phyloP scores from a whole-genome alignment of 495 filamentous ascomycete genomes.

The Trichoderma gamsii region DNA sequence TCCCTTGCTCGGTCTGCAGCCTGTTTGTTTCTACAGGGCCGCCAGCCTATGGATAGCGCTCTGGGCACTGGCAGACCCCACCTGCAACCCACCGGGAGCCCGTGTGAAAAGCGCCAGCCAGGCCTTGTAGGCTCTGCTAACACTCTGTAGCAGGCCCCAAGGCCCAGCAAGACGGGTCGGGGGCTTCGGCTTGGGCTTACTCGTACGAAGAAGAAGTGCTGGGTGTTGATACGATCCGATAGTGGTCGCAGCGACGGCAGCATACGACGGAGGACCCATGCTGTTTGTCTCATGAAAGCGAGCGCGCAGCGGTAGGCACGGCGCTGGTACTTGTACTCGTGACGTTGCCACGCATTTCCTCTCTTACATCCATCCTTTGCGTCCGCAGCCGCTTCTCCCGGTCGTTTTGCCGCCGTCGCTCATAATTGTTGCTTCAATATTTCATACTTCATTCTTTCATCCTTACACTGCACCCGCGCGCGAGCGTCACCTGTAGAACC shows the following conservation, averaged over 20 bases:
- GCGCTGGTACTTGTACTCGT: neutral
- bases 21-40: neutral
- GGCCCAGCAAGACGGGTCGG: too few species aligned
- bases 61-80: neutral
- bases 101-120: neutral
- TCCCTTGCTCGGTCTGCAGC: neutral
- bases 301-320: neutral
- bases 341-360: neutral
- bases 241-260: too few species aligned
- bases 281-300: too few species aligned
- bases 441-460: too few species aligned
- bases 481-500: too few species aligned
- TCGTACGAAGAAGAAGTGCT: too few species aligned
- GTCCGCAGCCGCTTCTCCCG: neutral
- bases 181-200: too few species aligned
- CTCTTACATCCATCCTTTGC: neutral
- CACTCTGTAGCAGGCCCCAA: neutral
- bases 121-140: neutral
- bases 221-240: too few species aligned
- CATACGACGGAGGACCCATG: too few species aligned
- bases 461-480: too few species aligned
- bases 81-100: neutral
- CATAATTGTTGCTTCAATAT: neutral
- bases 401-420: neutral
- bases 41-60: neutral